Base-by-base conservation (phyloP, 164 flowering plant genomes). In the Stephania japonica region DNA sequence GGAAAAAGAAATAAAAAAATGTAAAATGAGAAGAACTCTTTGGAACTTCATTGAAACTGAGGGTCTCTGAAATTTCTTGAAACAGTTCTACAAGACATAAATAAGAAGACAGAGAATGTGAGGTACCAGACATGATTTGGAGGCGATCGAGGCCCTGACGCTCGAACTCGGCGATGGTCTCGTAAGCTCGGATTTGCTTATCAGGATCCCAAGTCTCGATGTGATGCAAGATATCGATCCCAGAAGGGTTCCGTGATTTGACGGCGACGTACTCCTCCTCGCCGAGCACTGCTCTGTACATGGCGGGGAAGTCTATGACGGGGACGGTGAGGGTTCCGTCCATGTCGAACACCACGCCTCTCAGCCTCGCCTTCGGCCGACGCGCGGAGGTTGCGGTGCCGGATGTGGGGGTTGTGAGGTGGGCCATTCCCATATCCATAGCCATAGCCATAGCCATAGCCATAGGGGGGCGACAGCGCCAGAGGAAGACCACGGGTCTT, bases 331-430 rank as follows among this genome's bases (percentile, higher is more conserved):
- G 87, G 75, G 98, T 94, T 62, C 97, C 98, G 84, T 94, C 98
- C 97, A 94, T 94, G 90, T 94, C 98, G 79, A 94, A 94, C 3
- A 94, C 97, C 63, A 94, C 93, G 49, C 98, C 98, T 19, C 88
- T 73, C 11, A 94, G 82, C 73, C 85, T 78, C 42, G 73, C 61
- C 77, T 75, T 81, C n/a, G n/a, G n/a, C 21, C 19, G 5, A 13
- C n/a, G 61, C 14, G 19, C 7, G 18, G 23, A 7, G 63, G 3
- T 56, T 56, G 21, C 63, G 1, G 4, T 12, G 19, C 3, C 18
- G 18, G 61, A 1, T n/a, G 63, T 13, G 61, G 19, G 23, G 63
- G 63, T 16, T n/a, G 63, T n/a, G 63, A 7, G 38, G 38, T 32
- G 38, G 38, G 38, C 38, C n/a, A n/a, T n/a, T n/a, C n/a, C n/a